Percentiles rank a stretch among this genome's conserved stretches.
Conservation (phyloP, 2,329 filamentous ascomycete species). For the Pestalotiopsis sp. region DNA sequence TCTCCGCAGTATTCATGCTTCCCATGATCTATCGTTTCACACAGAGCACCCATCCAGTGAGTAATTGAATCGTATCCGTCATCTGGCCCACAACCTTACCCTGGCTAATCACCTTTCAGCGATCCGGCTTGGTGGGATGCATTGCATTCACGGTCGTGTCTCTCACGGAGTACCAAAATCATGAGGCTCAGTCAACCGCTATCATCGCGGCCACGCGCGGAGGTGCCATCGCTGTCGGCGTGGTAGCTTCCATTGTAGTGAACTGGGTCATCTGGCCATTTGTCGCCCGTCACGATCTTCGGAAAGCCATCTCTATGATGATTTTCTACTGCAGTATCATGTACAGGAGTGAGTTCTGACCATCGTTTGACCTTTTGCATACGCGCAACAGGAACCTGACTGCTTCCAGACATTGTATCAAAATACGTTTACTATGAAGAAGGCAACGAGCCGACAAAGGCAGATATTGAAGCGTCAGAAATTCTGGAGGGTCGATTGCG, state of each 20-base stretch:
- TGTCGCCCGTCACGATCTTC: constrained; percentile 60
- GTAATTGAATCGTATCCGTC: constrained; percentile 12
- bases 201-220: constrained; percentile 51
- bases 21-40: constrained; percentile 62
- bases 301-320: constrained; percentile 58
- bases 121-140: constrained; percentile 62
- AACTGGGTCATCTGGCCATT: constrained; percentile 67
- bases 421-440: constrained; percentile 63
- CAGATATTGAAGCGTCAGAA: constrained; percentile 57
- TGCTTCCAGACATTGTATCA: constrained; percentile 46
- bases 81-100: not conserved
- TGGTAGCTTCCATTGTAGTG: constrained; percentile 54
- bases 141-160: constrained; percentile 60
- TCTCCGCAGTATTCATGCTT: constrained; percentile 60
- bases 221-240: constrained; percentile 54
- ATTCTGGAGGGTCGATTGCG: constrained; percentile 62
- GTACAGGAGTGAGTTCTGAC: constrained; percentile 48
- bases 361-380: not conserved
- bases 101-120: constrained; percentile 28
- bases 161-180: constrained; percentile 40
- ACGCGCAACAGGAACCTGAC: not conserved
- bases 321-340: constrained; percentile 61
- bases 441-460: constrained; percentile 51
- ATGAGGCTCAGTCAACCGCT: constrained; percentile 35
- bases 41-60: constrained; percentile 55